Evolutionary conservation across 1,139 yeast species (phyloP).

Genomic region (Saccharomyces pastorianus): DNA sequence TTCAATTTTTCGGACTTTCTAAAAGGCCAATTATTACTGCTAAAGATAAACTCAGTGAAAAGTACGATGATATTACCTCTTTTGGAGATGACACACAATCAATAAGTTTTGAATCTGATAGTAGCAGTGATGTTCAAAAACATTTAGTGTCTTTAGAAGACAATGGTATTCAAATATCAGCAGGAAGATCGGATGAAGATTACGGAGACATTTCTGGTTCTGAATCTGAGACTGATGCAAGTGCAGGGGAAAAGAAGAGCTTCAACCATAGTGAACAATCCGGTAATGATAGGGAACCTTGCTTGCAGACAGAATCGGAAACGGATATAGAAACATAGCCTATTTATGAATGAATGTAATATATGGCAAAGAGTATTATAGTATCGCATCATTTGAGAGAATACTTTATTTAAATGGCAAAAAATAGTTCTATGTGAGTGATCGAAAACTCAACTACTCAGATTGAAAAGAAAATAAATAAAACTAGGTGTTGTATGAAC

Average conservation of each 20-base stretch:
- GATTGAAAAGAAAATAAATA: background rate
- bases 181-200: background rate
- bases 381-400: background rate
- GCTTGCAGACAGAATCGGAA: background rate
- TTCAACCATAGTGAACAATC: background rate
- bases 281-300: background rate
- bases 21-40: slow-evolving; percentile 1
- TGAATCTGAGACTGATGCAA: slow-evolving; percentile 11
- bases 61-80: background rate
- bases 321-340: background rate
- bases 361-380: background rate
- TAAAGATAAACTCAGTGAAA: slow-evolving; percentile 2
- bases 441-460: background rate
- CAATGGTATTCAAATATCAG: background rate
- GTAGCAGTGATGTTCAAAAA: background rate
- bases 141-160: slow-evolving; percentile 1
- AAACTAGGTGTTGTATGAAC: background rate
- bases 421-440: background rate
- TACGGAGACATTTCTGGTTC: slow-evolving; percentile 6
- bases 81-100: background rate
- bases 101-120: background rate
- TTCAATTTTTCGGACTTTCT: slow-evolving; percentile 12
- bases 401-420: background rate
- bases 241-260: background rate
- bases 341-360: background rate